A percentile compares a stretch with the other conserved stretches of the same genome.
Conservation (phyloP, 805 yeast species). For the Spathaspora arborariae region DNA sequence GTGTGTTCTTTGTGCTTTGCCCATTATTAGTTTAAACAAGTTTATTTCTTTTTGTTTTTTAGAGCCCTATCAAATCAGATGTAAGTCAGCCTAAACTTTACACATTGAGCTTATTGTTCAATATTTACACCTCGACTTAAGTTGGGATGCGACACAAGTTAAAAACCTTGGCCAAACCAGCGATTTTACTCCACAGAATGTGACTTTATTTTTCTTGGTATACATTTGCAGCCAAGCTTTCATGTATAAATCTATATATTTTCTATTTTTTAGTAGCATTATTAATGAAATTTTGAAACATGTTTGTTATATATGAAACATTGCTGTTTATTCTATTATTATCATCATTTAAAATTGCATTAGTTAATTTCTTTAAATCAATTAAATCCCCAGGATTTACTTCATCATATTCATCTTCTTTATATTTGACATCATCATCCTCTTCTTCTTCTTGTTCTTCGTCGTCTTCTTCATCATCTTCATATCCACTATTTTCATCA, state of each 20-base stretch:
- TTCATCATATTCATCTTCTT: slow-evolving; percentile 15
- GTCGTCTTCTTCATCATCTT: slow-evolving; percentile 20
- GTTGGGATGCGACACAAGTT: too few species aligned
- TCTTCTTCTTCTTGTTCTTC: slow-evolving; percentile 19
- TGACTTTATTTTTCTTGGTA: background rate
- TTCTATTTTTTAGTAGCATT: slow-evolving; percentile 12
- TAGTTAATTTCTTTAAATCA: slow-evolving; percentile 24
- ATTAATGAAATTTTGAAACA: slow-evolving; percentile 38
- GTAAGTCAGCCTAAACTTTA: too few species aligned
- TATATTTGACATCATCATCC: slow-evolving; percentile 10
- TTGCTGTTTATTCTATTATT: slow-evolving; percentile 17
- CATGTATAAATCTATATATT: background rate
- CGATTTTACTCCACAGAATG: background rate
- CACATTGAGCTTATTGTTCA: too few species aligned
- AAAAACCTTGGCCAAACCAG: too few species aligned
- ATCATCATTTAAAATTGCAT: slow-evolving; percentile 9
- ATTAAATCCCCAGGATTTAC: slow-evolving; percentile 16
- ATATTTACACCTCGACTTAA: too few species aligned
- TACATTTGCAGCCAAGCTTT: background rate
- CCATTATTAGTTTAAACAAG: background rate
- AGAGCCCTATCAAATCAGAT: too few species aligned
- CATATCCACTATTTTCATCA: slow-evolving; percentile 16
- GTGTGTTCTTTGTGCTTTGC: too few species aligned
- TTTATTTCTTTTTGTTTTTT: background rate
- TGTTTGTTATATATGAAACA: slow-evolving; percentile 30